Percentiles rank a stretch among this genome's conserved stretches.
phyloP scores from a whole-genome alignment of 345 rosid species.

The Luvunga scandens region DNA sequence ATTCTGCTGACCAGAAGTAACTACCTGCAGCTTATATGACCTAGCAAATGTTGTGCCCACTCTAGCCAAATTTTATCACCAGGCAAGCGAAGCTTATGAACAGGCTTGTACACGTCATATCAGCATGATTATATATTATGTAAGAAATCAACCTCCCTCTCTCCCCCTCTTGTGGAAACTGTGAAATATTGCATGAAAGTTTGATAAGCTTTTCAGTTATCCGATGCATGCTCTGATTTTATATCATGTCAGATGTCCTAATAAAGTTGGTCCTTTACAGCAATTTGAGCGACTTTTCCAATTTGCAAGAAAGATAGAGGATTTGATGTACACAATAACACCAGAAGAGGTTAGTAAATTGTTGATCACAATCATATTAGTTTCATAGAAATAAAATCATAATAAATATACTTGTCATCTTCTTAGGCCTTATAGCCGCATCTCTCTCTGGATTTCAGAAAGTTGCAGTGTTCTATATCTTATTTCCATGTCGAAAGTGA shows the following conservation, averaged over 20 bases:
- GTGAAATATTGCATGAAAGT: neutral
- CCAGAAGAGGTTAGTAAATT: slow-evolving; percentile 82
- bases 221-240: slow-evolving; percentile 1
- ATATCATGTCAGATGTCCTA: slow-evolving; percentile 2
- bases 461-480: neutral
- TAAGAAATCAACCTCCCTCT: slow-evolving; percentile 39
- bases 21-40: slow-evolving; percentile 80
- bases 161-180: neutral
- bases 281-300: slow-evolving; percentile 96
- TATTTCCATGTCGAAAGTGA: neutral
- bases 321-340: slow-evolving; percentile 87
- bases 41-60: slow-evolving; percentile 95
- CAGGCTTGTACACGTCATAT: slow-evolving; percentile 97
- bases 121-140: slow-evolving; percentile 90
- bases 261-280: slow-evolving; percentile 40
- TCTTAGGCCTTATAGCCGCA: neutral
- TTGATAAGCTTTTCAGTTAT: neutral
- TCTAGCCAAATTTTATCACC: slow-evolving; percentile 98
- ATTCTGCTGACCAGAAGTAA: slow-evolving; percentile 27
- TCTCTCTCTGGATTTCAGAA: neutral
- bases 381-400: neutral
- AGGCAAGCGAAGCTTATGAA: slow-evolving; percentile 98
- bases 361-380: neutral
- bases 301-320: slow-evolving; percentile 88
- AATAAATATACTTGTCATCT: neutral